Percentiles rank a stretch among this genome's conserved stretches.
phyloP scores from a whole-genome alignment of 2,329 filamentous ascomycete genomes.

The Microdochium bolleyi region DNA sequence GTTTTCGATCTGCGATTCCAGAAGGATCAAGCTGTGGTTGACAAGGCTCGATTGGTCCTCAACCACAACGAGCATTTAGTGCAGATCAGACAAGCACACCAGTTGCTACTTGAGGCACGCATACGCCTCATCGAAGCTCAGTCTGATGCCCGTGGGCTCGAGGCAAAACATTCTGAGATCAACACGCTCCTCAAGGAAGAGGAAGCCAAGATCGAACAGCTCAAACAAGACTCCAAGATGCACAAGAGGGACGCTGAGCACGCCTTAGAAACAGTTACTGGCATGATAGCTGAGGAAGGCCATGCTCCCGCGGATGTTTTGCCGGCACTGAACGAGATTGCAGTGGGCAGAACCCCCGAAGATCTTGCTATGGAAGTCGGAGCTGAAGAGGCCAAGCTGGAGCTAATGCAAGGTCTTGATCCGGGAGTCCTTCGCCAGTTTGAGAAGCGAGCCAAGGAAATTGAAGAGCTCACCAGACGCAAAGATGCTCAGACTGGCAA shows the following conservation, averaged over 20 bases:
- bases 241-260: slow-evolving; percentile 26
- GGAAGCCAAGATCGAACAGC: slow-evolving; percentile 26
- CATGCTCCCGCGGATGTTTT: slow-evolving; percentile 19
- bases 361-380: slow-evolving; percentile 67
- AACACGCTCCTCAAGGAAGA: slow-evolving; percentile 40
- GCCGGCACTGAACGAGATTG: slow-evolving; percentile 32
- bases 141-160: slow-evolving; percentile 71
- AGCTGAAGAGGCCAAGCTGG: slow-evolving; percentile 66
- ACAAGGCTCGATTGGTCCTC: slow-evolving; percentile 47
- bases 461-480: slow-evolving; percentile 52
- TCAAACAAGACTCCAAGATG: slow-evolving; percentile 29
- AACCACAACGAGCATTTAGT: slow-evolving; percentile 51
- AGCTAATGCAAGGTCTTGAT: slow-evolving; percentile 73
- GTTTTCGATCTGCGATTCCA: slow-evolving; percentile 43
- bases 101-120: slow-evolving; percentile 59
- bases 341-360: slow-evolving; percentile 44
- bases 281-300: slow-evolving; percentile 29
- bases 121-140: slow-evolving; percentile 68
- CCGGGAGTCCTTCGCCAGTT: slow-evolving; percentile 70
- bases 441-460: slow-evolving; percentile 62
- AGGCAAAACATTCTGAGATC: slow-evolving; percentile 55
- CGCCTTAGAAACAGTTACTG: slow-evolving; percentile 27
- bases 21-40: slow-evolving; percentile 45
- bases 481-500: slow-evolving; percentile 47
- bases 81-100: slow-evolving; percentile 52